A percentile compares a stretch with the other conserved stretches of the same genome.
Conservation (phyloP, 805 yeast species). For the Wickerhamomyces chaumierensis region DNA sequence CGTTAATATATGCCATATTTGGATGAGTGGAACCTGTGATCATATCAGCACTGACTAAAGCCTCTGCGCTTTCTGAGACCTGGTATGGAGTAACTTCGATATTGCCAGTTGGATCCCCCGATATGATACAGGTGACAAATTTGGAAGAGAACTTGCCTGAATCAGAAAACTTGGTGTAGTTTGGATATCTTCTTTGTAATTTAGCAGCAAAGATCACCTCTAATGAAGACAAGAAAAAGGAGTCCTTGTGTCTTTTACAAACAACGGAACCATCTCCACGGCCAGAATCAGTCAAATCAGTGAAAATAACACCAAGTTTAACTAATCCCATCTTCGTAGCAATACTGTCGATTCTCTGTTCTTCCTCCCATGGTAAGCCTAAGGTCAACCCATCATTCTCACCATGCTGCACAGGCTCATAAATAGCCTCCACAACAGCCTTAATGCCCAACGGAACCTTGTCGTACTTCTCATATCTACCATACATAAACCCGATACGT, state of each 20-base stretch:
- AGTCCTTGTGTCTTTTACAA: slow-evolving; percentile 86
- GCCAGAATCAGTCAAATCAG: slow-evolving; percentile 86
- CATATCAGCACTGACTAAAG: slow-evolving; percentile 74
- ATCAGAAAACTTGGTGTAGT: slow-evolving; percentile 49
- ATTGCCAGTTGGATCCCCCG: slow-evolving; percentile 83
- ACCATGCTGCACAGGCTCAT: slow-evolving; percentile 84
- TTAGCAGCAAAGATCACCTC: slow-evolving; percentile 79
- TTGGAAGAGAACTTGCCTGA: slow-evolving; percentile 69
- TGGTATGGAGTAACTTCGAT: slow-evolving; percentile 89
- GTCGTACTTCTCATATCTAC: slow-evolving; percentile 67
- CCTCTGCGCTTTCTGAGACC: slow-evolving; percentile 81
- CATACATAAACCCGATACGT: slow-evolving; percentile 77
- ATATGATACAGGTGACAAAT: slow-evolving; percentile 84
- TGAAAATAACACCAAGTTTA: slow-evolving; percentile 76
- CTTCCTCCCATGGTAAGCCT: slow-evolving; percentile 40
- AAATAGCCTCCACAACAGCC: slow-evolving; percentile 87
- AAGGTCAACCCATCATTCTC: slow-evolving; percentile 78
- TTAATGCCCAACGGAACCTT: slow-evolving; percentile 87
- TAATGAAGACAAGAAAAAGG: slow-evolving; percentile 80
- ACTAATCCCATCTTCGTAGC: slow-evolving; percentile 50
- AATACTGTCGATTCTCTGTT: slow-evolving; percentile 37
- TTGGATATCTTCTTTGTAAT: slow-evolving; percentile 58
- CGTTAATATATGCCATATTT: slow-evolving; percentile 69
- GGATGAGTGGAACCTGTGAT: slow-evolving; percentile 87
- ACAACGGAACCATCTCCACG: slow-evolving; percentile 79